A percentile compares a stretch with the other conserved stretches of the same genome.
phyloP scores from a whole-genome alignment of 495 filamentous ascomycete genomes.

The Trichoderma orchidacearum region DNA sequence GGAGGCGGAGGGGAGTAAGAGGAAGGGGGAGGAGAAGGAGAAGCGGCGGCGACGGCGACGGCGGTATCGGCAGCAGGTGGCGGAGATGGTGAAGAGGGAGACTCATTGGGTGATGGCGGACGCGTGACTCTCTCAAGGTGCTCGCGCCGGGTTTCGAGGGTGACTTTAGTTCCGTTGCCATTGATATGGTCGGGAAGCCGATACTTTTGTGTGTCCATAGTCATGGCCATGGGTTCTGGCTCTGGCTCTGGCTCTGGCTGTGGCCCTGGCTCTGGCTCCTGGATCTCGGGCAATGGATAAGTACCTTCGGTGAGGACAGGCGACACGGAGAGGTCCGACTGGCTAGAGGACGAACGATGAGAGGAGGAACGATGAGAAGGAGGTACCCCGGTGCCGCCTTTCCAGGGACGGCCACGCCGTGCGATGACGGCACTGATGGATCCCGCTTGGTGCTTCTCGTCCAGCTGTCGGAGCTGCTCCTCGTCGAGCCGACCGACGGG shows the following conservation, averaged over 20 bases:
- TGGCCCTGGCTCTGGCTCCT: slow-evolving; percentile 18
- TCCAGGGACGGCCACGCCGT: slow-evolving; percentile 52
- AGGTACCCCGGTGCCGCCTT: slow-evolving; percentile 30
- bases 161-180: slow-evolving; percentile 45
- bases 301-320: slow-evolving; percentile 1
- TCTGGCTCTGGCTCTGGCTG: too few species aligned
- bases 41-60: not conserved
- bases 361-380: slow-evolving; percentile 9
- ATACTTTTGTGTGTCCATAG: slow-evolving; percentile 52
- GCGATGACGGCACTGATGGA: slow-evolving; percentile 38
- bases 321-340: not conserved
- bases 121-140: slow-evolving; percentile 32
- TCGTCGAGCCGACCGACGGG: slow-evolving; percentile 60
- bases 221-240: too few species aligned
- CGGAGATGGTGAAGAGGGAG: not conserved
- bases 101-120: slow-evolving; percentile 19
- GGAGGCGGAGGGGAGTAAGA: slow-evolving; percentile 13
- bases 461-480: slow-evolving; percentile 55
- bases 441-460: slow-evolving; percentile 44
- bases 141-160: slow-evolving; percentile 33
- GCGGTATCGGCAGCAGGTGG: slow-evolving; percentile 15
- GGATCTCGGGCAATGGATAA: slow-evolving; percentile 27
- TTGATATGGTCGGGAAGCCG: slow-evolving; percentile 47
- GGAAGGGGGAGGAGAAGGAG: not conserved
- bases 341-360: not conserved